Percentiles rank a stretch among this genome's conserved stretches.
Evolutionary conservation across 768 basidiomycete genomes (phyloP).

Genomic region (Boletus tomentosulus): DNA sequence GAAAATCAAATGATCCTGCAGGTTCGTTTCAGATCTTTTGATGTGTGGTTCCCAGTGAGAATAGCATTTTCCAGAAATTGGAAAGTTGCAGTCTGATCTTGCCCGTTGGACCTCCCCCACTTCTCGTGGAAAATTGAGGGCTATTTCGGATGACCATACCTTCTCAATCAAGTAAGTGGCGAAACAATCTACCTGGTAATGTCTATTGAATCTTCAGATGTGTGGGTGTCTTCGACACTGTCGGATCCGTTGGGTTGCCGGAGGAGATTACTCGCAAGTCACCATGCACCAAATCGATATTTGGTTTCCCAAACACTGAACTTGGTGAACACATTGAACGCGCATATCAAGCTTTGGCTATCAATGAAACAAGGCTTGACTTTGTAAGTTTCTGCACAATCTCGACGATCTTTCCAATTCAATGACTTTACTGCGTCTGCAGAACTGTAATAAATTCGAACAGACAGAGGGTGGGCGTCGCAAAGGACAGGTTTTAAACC

Average conservation of each 20-base stretch:
- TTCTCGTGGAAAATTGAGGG: conserved; percentile 52
- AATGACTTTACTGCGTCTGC: not conserved
- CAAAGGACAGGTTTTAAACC: conserved; percentile 58
- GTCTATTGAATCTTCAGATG: conserved; percentile 37
- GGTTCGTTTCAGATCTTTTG: conserved; percentile 31
- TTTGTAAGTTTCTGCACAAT: conserved; percentile 45
- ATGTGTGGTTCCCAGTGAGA: not conserved
- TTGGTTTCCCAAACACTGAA: conserved; percentile 58
- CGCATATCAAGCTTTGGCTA: conserved; percentile 67
- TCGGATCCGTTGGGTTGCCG: conserved; percentile 68
- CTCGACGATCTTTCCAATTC: not conserved
- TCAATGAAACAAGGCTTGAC: conserved; percentile 63
- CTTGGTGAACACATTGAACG: conserved; percentile 61
- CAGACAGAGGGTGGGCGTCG: conserved; percentile 48
- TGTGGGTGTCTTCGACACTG: conserved; percentile 74
- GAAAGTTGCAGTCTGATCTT: conserved; percentile 40
- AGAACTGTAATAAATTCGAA: conserved; percentile 63
- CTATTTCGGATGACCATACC: conserved; percentile 38
- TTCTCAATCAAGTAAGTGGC: conserved; percentile 60
- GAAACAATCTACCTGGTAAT: not conserved
- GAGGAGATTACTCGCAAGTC: conserved; percentile 52
- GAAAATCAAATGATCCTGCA: conserved; percentile 44
- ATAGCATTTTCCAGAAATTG: conserved; percentile 30
- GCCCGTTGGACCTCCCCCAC: conserved; percentile 49
- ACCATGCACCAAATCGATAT: conserved; percentile 45